Percentiles rank a stretch among this genome's conserved stretches.
Conservation (phyloP, 163 green algal species). For the Trebouxiophyceae sp. region DNA sequence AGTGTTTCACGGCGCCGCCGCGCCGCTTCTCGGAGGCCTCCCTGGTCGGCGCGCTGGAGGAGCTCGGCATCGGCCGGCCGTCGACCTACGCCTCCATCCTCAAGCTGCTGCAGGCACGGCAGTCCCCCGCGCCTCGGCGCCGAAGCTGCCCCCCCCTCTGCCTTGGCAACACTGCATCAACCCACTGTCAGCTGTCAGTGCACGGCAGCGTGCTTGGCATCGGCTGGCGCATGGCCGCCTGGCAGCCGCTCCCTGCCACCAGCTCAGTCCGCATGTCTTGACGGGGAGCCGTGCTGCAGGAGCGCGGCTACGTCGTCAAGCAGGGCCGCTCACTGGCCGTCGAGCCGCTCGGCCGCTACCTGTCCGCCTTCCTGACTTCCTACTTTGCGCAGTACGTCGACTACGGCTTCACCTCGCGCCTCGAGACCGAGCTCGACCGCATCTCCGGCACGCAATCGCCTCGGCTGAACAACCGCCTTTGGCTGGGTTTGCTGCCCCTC, state of each 20-base stretch:
- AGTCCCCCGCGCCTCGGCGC: too few species aligned
- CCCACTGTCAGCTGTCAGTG: too few species aligned
- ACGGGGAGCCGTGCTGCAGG: conserved; percentile 27
- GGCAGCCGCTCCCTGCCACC: too few species aligned
- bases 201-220: too few species aligned
- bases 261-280: too few species aligned
- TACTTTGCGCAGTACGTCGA: conserved; percentile 77
- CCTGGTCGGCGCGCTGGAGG: conserved; percentile 82
- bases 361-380: conserved; percentile 61
- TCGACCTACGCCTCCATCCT: conserved; percentile 88
- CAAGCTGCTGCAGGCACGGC: conserved; percentile 60
- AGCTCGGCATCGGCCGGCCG: conserved; percentile 80
- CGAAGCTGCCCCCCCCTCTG: too few species aligned
- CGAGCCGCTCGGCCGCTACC: conserved; percentile 50
- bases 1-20: conserved; percentile 73
- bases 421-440: conserved; percentile 77
- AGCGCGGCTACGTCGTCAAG: conserved; percentile 61
- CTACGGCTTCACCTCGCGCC: conserved; percentile 61
- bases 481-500: not conserved
- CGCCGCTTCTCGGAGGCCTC: conserved; percentile 65
- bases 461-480: not conserved
- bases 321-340: conserved; percentile 48
- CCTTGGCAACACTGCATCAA: too few species aligned
- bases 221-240: too few species aligned
- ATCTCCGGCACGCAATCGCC: conserved; percentile 31